phyloP scores from a whole-genome alignment of 1,284 basidiomycete species.

The Boletus hoseneyae region DNA sequence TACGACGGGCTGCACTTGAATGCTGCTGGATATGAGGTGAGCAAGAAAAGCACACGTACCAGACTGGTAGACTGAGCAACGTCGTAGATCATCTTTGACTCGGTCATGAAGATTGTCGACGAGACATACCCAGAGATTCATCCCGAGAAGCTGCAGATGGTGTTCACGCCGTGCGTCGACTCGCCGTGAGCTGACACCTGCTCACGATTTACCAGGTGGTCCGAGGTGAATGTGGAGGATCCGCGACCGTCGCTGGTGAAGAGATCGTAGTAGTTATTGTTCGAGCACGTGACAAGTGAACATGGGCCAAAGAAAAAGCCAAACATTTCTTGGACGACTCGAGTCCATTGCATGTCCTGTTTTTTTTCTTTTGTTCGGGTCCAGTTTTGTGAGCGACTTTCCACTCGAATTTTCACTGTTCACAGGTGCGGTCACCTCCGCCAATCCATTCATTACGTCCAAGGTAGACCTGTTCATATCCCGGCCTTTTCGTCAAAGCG shows the following conservation, averaged over 20 bases:
- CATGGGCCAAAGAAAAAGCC: too few relatives aligned
- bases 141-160: conserved; percentile 50
- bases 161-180: conserved; percentile 50
- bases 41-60: background rate
- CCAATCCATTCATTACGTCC: conserved; percentile 53
- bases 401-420: too few relatives aligned
- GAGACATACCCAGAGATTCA: conserved; percentile 67
- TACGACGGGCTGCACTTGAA: conserved; percentile 79
- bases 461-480: conserved; percentile 38
- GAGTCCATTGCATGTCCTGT: too few relatives aligned
- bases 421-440: conserved; percentile 70
- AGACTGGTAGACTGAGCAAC: conserved; percentile 2
- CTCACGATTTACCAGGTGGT: conserved; percentile 35
- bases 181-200: background rate
- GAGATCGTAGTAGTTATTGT: conserved; percentile 13
- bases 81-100: conserved; percentile 62
- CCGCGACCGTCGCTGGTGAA: conserved; percentile 24
- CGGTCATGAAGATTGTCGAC: conserved; percentile 55
- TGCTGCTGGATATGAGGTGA: conserved; percentile 64
- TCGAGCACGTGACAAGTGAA: background rate
- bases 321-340: too few relatives aligned
- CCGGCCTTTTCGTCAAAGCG: conserved; percentile 7
- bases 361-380: too few relatives aligned
- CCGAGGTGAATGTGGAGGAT: conserved; percentile 37
- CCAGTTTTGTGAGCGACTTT: too few relatives aligned